Conservation (phyloP, 1,284 basidiomycete genomes). For the Bondarzewia mesenterica region DNA sequence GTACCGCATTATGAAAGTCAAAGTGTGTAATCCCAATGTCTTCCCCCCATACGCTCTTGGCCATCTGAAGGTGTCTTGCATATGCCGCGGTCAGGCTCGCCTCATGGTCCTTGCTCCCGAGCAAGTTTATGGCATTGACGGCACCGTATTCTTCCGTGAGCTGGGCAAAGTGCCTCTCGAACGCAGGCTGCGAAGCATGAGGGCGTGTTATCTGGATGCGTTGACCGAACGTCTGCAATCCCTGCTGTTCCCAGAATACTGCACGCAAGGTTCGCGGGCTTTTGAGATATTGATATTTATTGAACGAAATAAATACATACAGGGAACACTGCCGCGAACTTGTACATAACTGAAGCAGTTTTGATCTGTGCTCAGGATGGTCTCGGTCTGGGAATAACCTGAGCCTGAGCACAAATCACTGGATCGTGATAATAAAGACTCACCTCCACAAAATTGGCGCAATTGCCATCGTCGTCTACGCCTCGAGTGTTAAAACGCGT, state of each 20-base stretch:
- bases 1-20: constrained; percentile 88
- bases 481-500: constrained; percentile 97
- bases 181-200: constrained; percentile 91
- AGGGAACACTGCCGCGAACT: constrained; percentile 88
- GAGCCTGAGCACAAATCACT: constrained; percentile 4
- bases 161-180: constrained; percentile 87
- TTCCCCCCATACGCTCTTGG: constrained; percentile 49
- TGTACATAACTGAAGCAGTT: constrained; percentile 88
- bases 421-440: constrained; percentile 13
- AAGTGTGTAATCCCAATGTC: constrained; percentile 77
- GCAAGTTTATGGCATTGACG: constrained; percentile 81
- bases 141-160: constrained; percentile 78
- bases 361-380: constrained; percentile 78
- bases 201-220: constrained; percentile 92
- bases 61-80: constrained; percentile 62
- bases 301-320: constrained; percentile 39
- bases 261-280: constrained; percentile 7
- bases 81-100: constrained; percentile 80
- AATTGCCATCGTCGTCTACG: constrained; percentile 95
- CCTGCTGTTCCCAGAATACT: constrained; percentile 99
- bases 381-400: constrained; percentile 66
- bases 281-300: not conserved
- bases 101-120: constrained; percentile 91
- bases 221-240: constrained; percentile 83
- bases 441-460: constrained; percentile 96